These are phyloP conservation scores for Paecilomyces dactylethromorphus DNA, from an alignment of 2,329 filamentous ascomycete genomes.

Conservation along the genomic window DNA sequence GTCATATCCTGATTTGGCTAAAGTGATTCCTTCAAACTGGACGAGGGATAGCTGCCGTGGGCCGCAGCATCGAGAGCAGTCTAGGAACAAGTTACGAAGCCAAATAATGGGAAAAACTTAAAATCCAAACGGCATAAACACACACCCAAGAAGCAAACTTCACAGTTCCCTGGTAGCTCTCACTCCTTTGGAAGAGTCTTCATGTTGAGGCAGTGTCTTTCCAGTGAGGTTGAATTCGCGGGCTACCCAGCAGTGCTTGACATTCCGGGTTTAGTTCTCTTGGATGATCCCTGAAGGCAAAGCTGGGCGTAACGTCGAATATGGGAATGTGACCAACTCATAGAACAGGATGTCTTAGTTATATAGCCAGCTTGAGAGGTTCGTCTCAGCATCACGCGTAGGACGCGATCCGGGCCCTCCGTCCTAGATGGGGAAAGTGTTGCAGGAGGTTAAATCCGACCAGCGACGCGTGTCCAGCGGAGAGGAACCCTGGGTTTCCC, in stretches of 20 bases:
- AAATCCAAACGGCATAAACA: too few relatives aligned
- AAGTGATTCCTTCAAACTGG: too few relatives aligned
- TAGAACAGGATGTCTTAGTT: neutral
- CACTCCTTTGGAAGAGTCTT: neutral
- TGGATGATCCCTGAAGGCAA: neutral
- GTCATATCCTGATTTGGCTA: too few relatives aligned
- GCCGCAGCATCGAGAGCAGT: too few relatives aligned
- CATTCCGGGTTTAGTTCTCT: neutral
- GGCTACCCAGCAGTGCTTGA: neutral
- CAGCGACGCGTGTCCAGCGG: neutral
- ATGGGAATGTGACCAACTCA: neutral
- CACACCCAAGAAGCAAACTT: too few relatives aligned
- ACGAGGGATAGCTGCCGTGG: too few relatives aligned
- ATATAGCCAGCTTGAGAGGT: neutral
- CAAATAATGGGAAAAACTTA: too few relatives aligned
- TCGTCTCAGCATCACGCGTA: neutral
- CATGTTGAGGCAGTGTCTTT: neutral
- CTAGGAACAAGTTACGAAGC: too few relatives aligned
- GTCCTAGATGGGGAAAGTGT: neutral
- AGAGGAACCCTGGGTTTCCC: neutral
- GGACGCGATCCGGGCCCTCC: neutral
- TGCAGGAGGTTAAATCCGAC: neutral
- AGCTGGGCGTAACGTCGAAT: neutral
- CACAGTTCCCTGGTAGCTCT: neutral
- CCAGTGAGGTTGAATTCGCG: neutral